A percentile compares a stretch with the other conserved stretches of the same genome.
Conservation (phyloP, 768 basidiomycete species). For the Serpula lacrymans region DNA sequence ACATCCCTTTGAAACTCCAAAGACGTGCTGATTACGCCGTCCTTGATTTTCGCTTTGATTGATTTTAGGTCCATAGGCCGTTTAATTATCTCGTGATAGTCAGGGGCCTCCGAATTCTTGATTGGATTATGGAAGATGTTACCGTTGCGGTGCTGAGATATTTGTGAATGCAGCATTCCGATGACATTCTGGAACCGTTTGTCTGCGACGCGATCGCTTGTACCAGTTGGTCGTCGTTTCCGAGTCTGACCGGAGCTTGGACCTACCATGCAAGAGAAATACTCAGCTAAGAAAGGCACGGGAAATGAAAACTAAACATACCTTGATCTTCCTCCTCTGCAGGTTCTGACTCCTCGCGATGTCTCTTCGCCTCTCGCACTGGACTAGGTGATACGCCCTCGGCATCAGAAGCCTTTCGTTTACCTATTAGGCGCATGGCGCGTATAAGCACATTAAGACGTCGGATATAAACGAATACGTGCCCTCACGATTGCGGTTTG, state of each 20-base stretch:
- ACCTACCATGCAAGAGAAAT: background rate
- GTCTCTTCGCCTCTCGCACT: slow-evolving; percentile 52
- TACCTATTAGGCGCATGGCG: too few relatives aligned
- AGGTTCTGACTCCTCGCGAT: slow-evolving; percentile 66
- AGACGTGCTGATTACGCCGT: slow-evolving; percentile 76
- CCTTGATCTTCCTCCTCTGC: slow-evolving; percentile 63
- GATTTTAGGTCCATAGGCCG: slow-evolving; percentile 96
- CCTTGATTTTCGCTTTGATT: slow-evolving; percentile 81
- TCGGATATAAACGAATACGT: too few relatives aligned
- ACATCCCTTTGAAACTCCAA: slow-evolving; percentile 89
- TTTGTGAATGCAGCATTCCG: slow-evolving; percentile 73
- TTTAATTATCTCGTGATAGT: slow-evolving; percentile 89
- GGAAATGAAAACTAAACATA: slow-evolving; percentile 19
- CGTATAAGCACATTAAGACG: too few relatives aligned
- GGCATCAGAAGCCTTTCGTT: slow-evolving; percentile 60
- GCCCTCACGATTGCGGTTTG: too few relatives aligned
- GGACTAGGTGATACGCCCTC: slow-evolving; percentile 40
- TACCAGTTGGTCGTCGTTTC: slow-evolving; percentile 8
- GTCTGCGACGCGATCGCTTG: slow-evolving; percentile 26
- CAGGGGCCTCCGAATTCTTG: slow-evolving; percentile 82
- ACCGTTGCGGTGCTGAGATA: slow-evolving; percentile 82
- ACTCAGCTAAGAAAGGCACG: too few relatives aligned
- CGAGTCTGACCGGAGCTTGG: slow-evolving; percentile 3
- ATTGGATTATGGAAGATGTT: slow-evolving; percentile 92
- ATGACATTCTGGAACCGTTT: slow-evolving; percentile 83